phyloP scores from a whole-genome alignment of 306 rosid species.

The Acacia acuminata region DNA sequence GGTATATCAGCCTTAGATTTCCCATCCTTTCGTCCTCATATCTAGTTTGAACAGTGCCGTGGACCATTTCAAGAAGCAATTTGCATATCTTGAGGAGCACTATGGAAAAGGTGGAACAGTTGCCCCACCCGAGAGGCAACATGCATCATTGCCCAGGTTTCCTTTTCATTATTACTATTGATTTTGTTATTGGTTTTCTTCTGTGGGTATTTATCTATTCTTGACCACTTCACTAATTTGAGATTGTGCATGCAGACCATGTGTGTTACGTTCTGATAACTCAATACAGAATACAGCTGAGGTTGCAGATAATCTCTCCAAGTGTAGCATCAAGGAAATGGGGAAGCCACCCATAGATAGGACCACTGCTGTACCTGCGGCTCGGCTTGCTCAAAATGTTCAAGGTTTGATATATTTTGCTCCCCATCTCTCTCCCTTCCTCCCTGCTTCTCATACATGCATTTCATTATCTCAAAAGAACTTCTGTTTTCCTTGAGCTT shows the following conservation, averaged over 20 bases:
- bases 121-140: constrained; percentile 90
- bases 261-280: constrained; percentile 79
- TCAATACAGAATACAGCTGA: constrained; percentile 55
- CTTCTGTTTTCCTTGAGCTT: neutral
- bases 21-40: neutral
- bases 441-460: neutral
- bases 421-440: neutral
- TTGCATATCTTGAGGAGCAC: constrained; percentile 96
- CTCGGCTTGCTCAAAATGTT: constrained; percentile 77
- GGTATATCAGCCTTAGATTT: neutral
- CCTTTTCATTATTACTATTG: constrained; percentile 2
- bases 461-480: constrained; percentile 5
- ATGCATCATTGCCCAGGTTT: constrained; percentile 95
- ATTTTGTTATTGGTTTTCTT: constrained; percentile 2
- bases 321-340: constrained; percentile 78
- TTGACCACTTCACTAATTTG: constrained; percentile 31
- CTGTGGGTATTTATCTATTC: constrained; percentile 24
- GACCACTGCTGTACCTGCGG: constrained; percentile 54
- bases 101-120: constrained; percentile 84
- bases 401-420: constrained; percentile 55
- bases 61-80: constrained; percentile 97
- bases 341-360: constrained; percentile 71
- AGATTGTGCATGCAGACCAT: constrained; percentile 58
- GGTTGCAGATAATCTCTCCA: constrained; percentile 80
- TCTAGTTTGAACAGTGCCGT: constrained; percentile 69